These are phyloP conservation scores for Tothia fuscella DNA, from an alignment of 2,329 filamentous ascomycete species.

Conservation along the genomic window DNA sequence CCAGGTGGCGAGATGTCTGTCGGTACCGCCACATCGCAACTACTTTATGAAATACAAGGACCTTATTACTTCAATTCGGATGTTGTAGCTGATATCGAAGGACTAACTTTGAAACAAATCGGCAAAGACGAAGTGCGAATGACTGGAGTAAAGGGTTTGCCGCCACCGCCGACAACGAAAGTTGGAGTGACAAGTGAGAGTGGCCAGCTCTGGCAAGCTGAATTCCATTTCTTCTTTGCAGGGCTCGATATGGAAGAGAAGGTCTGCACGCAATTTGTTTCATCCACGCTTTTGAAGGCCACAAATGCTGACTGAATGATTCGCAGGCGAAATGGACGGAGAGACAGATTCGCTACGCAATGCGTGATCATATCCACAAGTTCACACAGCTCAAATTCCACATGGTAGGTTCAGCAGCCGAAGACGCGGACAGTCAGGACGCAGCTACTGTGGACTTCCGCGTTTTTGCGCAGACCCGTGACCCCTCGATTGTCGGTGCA, in stretches of 20 bases:
- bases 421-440: constrained; percentile 11
- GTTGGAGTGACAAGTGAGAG: constrained; percentile 18
- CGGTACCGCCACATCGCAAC: constrained; percentile 15
- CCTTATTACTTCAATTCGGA: constrained; percentile 24
- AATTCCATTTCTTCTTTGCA: constrained; percentile 14
- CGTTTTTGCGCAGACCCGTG: constrained; percentile 8
- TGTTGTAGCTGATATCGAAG: constrained; percentile 20
- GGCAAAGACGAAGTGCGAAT: constrained; percentile 4
- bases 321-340: constrained; percentile 16
- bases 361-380: constrained; percentile 10
- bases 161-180: constrained; percentile 6
- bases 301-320: background rate
- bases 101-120: constrained; percentile 12
- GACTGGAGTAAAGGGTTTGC: constrained; percentile 1
- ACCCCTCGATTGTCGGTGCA: background rate
- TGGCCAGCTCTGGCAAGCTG: constrained; percentile 20
- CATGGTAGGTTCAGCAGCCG: constrained; percentile 10
- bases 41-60: constrained; percentile 29
- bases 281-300: constrained; percentile 16
- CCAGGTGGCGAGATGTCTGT: constrained; percentile 22
- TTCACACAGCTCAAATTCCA: constrained; percentile 10
- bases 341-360: constrained; percentile 15
- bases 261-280: constrained; percentile 26
- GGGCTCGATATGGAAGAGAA: constrained; percentile 21
- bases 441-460: constrained; percentile 19